A percentile compares a stretch with the other conserved stretches of the same genome.
Evolutionary conservation across 441 rosid species (phyloP).

Genomic region (Erodium trifolium): DNA sequence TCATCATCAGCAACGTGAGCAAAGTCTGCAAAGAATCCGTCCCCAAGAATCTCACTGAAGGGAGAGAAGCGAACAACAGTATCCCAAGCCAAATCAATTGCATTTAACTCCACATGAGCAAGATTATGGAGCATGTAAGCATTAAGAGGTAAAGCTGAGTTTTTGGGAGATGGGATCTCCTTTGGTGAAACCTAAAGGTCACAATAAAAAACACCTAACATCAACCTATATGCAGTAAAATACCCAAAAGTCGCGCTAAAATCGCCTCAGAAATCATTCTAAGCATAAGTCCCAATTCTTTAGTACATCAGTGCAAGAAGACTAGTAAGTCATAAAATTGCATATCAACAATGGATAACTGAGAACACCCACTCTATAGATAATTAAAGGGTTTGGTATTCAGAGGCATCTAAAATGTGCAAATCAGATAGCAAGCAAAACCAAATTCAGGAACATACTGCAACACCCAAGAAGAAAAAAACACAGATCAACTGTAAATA

Average conservation of each 20-base stretch:
- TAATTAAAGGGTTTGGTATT: not conserved
- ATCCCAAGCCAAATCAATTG: slow-evolving; percentile 96
- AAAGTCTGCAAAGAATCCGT: slow-evolving; percentile 71
- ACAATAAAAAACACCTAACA: not conserved
- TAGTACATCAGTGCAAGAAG: not conserved
- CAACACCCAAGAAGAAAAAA: not conserved
- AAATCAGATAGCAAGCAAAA: not conserved
- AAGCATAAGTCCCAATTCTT: not conserved
- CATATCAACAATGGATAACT: not conserved
- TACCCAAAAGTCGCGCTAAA: not conserved
- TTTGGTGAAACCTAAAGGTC: slow-evolving; percentile 58
- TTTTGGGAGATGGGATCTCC: slow-evolving; percentile 62
- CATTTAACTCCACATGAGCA: slow-evolving; percentile 91
- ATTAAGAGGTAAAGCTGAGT: slow-evolving; percentile 69
- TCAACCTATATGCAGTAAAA: not conserved
- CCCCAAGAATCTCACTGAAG: slow-evolving; percentile 43
- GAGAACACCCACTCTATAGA: not conserved
- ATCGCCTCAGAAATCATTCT: not conserved
- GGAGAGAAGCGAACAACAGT: slow-evolving; percentile 88
- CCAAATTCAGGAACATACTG: not conserved
- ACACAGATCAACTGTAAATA: not conserved
- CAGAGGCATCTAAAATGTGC: not conserved
- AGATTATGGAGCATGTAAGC: slow-evolving; percentile 83
- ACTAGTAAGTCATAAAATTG: not conserved
- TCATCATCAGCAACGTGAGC: slow-evolving; percentile 95